Percentiles rank a stretch among this genome's conserved stretches.
phyloP scores from a whole-genome alignment of 2,329 filamentous ascomycete species.

The Exophiala sideris region DNA sequence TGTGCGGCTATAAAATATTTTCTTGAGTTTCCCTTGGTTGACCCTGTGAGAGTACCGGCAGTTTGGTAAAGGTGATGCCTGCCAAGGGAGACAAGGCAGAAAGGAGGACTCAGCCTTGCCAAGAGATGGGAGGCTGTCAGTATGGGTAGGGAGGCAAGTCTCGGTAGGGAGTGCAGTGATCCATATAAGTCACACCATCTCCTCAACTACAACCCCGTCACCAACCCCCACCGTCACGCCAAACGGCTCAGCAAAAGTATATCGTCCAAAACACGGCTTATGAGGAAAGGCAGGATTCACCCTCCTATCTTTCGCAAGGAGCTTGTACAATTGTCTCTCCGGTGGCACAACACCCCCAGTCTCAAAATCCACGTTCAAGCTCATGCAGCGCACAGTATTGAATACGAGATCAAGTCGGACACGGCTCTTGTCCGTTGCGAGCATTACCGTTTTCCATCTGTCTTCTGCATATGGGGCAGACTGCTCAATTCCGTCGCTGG shows the following conservation, averaged over 20 bases:
- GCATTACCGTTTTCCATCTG: no score
- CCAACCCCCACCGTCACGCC: slow-evolving; percentile 6
- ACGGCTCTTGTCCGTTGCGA: not conserved
- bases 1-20: no score
- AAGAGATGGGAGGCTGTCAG: no score
- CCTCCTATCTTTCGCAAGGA: slow-evolving; percentile 8
- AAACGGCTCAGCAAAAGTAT: slow-evolving; percentile 11
- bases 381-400: slow-evolving; percentile 9
- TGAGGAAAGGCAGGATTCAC: slow-evolving; percentile 9
- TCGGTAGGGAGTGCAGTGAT: no score
- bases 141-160: no score
- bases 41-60: no score
- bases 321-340: slow-evolving; percentile 7
- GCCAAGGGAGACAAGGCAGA: no score
- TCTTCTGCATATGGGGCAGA: no score
- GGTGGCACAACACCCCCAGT: slow-evolving; percentile 5
- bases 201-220: not conserved
- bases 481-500: no score
- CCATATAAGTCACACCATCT: not conserved
- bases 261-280: slow-evolving; percentile 13
- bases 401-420: slow-evolving; percentile 10
- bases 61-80: no score
- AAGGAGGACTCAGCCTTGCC: no score
- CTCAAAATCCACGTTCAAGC: slow-evolving; percentile 10
- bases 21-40: no score